Base-by-base conservation (phyloP, 1,139 yeast genomes). In the Saccharomyces hybrid region DNA sequence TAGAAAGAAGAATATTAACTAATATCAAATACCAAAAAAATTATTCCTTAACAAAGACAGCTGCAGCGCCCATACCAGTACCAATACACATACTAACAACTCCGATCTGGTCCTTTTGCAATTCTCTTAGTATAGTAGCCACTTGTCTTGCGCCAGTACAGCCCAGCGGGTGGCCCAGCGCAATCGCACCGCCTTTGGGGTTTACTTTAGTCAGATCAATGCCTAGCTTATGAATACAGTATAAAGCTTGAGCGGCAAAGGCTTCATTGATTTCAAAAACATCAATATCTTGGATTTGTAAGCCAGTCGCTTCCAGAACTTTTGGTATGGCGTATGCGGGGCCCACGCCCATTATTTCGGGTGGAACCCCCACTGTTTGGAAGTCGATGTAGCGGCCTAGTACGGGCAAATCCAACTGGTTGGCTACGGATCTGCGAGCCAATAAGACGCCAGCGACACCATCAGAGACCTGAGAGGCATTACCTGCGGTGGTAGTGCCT, bases 21-120 rank as follows among this genome's bases (percentile, higher is more conserved):
- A 9, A 16, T 19, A 16, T 38, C 44, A 38, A 4, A 11, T 38
- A 38, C 24, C 6, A 38, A 24, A 24, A 4, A 38, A 38, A 11
- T 24, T 19, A 84, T 74, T 88, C 97, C 68, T 78, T 84, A 54
- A 89, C 78, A 65, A 90, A 78, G 54, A 90, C 76, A 29, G 95
- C 86, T 54, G 98, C 98, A 53, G 97, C 97, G 65, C 98, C 98
- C 96, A 90, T 91, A 68, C 98, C 98, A 48, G 96, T 89, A 69
- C 98, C 98, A 64, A 91, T 85, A 77, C 98, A 91, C 98, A 91
- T 91, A 60, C 95, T 86, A 29, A 95, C 88, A 57, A 91, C 84
- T 64, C 97, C 97, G 61, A 89, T 75, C 75, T 89, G 84, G 66
- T 95, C 95, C 50, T 80, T 74, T 72, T 85, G 76, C 67, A 91